Evolutionary conservation across 305 asterid species (phyloP).

Genomic region (Fraxinus floribunda): DNA sequence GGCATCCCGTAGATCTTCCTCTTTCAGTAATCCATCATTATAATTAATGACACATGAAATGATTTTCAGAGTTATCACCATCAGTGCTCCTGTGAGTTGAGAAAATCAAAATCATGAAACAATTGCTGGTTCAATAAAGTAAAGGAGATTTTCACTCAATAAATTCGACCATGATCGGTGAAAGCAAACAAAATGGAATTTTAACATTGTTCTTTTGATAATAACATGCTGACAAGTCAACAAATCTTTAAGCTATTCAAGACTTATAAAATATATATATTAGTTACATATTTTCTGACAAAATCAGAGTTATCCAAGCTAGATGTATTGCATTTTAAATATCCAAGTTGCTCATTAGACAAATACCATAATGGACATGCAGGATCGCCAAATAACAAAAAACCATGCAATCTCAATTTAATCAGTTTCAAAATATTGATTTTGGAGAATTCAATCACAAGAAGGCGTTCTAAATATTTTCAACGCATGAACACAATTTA

Average conservation of each 20-base stretch:
- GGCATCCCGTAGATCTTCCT: constrained; percentile 74
- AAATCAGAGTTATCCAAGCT: neutral
- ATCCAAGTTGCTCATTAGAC: neutral
- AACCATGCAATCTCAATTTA: neutral
- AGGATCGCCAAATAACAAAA: neutral
- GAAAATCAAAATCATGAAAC: constrained; percentile 17
- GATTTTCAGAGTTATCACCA: constrained; percentile 94
- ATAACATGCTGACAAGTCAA: neutral
- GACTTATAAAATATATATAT: neutral
- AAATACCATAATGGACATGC: neutral
- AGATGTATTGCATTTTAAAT: neutral
- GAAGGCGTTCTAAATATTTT: neutral
- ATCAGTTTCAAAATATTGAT: constrained; percentile 1
- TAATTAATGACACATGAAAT: constrained; percentile 83
- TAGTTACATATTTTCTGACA: neutral
- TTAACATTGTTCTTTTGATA: neutral
- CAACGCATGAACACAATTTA: neutral
- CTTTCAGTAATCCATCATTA: constrained; percentile 84
- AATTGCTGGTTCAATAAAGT: neutral
- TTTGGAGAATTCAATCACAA: neutral
- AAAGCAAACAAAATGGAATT: neutral
- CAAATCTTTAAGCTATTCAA: neutral
- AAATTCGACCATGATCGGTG: neutral
- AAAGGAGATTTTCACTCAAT: neutral
- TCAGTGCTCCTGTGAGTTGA: constrained; percentile 67